These are phyloP conservation scores for Aureobasidium subglaciale DNA, from an alignment of 2,329 filamentous ascomycete species.

Conservation along the genomic window DNA sequence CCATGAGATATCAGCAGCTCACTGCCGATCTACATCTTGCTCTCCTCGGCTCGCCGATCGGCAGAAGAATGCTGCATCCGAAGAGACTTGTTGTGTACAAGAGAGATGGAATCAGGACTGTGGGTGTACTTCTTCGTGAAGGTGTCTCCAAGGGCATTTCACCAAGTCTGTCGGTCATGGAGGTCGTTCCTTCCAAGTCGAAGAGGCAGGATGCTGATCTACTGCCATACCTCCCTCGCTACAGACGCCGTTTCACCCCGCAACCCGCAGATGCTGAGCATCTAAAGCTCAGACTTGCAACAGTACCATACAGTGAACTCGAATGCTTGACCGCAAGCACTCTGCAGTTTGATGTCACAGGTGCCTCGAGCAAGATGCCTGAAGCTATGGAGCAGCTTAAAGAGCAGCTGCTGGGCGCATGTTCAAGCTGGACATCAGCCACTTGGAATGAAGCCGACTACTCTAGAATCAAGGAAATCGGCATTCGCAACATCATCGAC, in stretches of 20 bases:
- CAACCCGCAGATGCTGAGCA: slow-evolving; percentile 61
- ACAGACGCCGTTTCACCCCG: slow-evolving; percentile 60
- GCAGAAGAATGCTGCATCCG: slow-evolving; percentile 67
- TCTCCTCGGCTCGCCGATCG: slow-evolving; percentile 71
- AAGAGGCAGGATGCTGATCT: slow-evolving; percentile 75
- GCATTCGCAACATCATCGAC: slow-evolving; percentile 70
- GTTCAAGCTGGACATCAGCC: slow-evolving; percentile 64
- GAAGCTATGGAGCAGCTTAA: slow-evolving; percentile 55
- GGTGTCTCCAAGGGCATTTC: slow-evolving; percentile 60
- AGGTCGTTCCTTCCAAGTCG: slow-evolving; percentile 62
- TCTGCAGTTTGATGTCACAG: slow-evolving; percentile 31
- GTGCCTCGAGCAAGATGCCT: slow-evolving; percentile 33
- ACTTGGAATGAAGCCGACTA: slow-evolving; percentile 83
- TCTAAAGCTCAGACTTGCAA: slow-evolving; percentile 59
- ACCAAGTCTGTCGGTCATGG: slow-evolving; percentile 69
- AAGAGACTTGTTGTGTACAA: slow-evolving; percentile 78
- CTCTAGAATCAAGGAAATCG: slow-evolving; percentile 71
- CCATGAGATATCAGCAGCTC: slow-evolving; percentile 71
- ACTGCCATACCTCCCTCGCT: slow-evolving; percentile 69
- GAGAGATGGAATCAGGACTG: slow-evolving; percentile 69
- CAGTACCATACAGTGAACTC: slow-evolving; percentile 68
- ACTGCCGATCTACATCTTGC: slow-evolving; percentile 73
- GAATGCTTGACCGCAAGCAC: slow-evolving; percentile 74
- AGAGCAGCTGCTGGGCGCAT: slow-evolving; percentile 61
- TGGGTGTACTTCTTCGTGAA: slow-evolving; percentile 72